These are phyloP conservation scores for Pleurostoma richardsiae DNA, from an alignment of 2,329 filamentous ascomycete genomes.

Conservation along the genomic window DNA sequence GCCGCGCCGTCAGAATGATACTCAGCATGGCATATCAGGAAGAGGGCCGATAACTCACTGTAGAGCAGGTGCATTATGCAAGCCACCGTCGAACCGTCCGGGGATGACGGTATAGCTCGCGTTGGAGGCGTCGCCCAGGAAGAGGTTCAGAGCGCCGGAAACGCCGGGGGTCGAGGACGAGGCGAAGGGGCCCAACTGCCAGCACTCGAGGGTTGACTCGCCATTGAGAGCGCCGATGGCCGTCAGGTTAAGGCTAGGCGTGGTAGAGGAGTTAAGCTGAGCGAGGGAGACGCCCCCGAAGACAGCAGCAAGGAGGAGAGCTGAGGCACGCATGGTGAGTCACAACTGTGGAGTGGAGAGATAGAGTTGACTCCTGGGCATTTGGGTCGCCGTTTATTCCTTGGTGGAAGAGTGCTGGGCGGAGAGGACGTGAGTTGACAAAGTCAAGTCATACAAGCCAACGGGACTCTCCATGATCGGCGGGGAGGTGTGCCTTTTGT, in stretches of 20 bases:
- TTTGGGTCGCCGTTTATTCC: too few species aligned
- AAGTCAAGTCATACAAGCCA: too few species aligned
- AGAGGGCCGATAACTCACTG: slow-evolving; percentile 24
- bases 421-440: too few species aligned
- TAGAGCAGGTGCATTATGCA: slow-evolving; percentile 32
- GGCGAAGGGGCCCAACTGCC: slow-evolving; percentile 32
- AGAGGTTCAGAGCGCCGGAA: slow-evolving; percentile 19
- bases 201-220: slow-evolving; percentile 38
- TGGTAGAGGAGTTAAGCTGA: not conserved
- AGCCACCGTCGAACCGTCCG: slow-evolving; percentile 28
- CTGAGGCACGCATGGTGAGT: not conserved
- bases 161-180: slow-evolving; percentile 23
- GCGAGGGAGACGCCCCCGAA: not conserved
- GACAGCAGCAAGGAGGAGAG: not conserved
- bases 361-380: too few species aligned
- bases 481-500: too few species aligned
- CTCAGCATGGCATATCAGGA: too few species aligned
- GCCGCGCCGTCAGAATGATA: too few species aligned
- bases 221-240: slow-evolving; percentile 28
- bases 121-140: slow-evolving; percentile 24
- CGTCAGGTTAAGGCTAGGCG: slow-evolving; percentile 31
- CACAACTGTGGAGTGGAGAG: too few species aligned
- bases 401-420: too few species aligned
- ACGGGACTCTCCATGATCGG: too few species aligned
- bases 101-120: slow-evolving; percentile 30